phyloP scores from a whole-genome alignment of 179 eudicot genomes.

The Monotropa hypopitys region DNA sequence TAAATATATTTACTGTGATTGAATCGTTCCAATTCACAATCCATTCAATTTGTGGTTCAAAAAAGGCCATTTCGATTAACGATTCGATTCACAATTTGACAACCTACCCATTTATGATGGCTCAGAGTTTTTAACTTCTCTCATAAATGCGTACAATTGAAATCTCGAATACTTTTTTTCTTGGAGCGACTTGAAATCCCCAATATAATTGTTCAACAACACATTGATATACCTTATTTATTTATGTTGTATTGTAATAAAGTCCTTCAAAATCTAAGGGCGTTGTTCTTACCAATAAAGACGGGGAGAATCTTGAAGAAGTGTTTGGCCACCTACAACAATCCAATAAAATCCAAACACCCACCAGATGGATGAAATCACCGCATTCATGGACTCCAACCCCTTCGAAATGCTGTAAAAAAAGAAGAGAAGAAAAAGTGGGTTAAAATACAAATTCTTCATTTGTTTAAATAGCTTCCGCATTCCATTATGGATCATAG shows the following conservation, averaged over 20 bases:
- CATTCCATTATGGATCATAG: neutral
- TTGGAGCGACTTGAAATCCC: neutral
- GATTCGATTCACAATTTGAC: too few relatives aligned
- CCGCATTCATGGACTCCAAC: slow-evolving; percentile 43
- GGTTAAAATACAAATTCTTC: neutral
- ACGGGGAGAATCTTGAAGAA: slow-evolving; percentile 53
- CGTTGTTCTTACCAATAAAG: slow-evolving; percentile 43
- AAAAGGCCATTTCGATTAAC: too few relatives aligned
- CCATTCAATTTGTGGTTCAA: too few relatives aligned
- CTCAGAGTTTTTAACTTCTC: neutral
- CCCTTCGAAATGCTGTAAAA: slow-evolving; percentile 40
- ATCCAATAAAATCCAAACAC: slow-evolving; percentile 65
- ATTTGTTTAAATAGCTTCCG: neutral
- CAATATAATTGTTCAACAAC: neutral
- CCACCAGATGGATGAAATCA: slow-evolving; percentile 71
- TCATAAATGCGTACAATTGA: neutral
- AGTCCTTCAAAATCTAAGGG: neutral
- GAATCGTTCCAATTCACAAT: too few relatives aligned
- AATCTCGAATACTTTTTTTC: neutral
- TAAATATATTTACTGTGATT: too few relatives aligned
- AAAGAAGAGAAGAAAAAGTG: neutral
- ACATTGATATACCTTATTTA: neutral
- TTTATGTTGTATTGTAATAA: neutral
- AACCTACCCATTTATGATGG: neutral
- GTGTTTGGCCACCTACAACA: slow-evolving; percentile 47